phyloP scores from a whole-genome alignment of 345 rosid species.

The Eucalyptus curtisii region DNA sequence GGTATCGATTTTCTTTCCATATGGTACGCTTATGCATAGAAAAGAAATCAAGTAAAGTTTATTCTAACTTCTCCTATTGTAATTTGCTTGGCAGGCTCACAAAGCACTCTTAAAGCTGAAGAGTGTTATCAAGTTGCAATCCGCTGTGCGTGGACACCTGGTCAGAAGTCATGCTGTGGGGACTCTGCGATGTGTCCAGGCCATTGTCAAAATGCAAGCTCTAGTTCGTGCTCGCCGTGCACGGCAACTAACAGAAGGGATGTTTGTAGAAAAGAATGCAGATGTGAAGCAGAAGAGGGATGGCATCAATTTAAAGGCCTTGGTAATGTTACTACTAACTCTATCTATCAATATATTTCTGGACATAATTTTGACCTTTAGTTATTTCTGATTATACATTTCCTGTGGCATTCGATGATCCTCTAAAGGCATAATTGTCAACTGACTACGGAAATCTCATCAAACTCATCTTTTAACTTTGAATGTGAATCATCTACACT shows the following conservation, averaged over 20 bases:
- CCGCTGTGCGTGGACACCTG: slow-evolving; percentile 86
- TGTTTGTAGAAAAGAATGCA: not conserved
- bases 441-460: not conserved
- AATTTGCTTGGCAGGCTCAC: slow-evolving; percentile 34
- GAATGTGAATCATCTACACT: not conserved
- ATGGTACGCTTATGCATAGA: not conserved
- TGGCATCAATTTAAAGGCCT: slow-evolving; percentile 3
- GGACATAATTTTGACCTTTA: not conserved
- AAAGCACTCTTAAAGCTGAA: slow-evolving; percentile 53
- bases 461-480: not conserved
- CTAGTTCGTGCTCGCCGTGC: slow-evolving; percentile 70
- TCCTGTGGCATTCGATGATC: not conserved
- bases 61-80: not conserved
- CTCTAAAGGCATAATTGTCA: not conserved
- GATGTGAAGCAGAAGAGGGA: slow-evolving; percentile 13
- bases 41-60: not conserved
- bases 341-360: not conserved
- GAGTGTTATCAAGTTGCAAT: slow-evolving; percentile 79
- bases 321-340: slow-evolving; percentile 19
- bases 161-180: slow-evolving; percentile 87
- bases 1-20: slow-evolving; percentile 21
- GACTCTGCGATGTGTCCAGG: slow-evolving; percentile 78
- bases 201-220: slow-evolving; percentile 81
- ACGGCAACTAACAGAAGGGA: slow-evolving; percentile 18
- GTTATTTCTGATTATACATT: not conserved